phyloP scores from a whole-genome alignment of 2,329 filamentous ascomycete species.

The Simplicillium sp. region DNA sequence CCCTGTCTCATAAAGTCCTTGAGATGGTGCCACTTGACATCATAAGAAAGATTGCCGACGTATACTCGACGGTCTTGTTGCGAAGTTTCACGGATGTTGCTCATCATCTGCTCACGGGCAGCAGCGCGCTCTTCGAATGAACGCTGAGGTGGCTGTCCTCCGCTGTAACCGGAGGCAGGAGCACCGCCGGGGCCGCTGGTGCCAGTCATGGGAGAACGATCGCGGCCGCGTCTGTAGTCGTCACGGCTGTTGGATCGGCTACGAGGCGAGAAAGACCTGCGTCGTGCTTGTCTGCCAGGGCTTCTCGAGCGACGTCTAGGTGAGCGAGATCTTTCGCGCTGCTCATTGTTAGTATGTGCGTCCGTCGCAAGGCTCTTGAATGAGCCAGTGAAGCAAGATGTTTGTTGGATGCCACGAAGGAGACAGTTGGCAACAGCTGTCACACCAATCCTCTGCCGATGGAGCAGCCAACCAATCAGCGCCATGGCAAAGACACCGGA shows the following conservation, averaged over 20 bases:
- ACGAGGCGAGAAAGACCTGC: slow-evolving; percentile 70
- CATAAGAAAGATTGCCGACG: slow-evolving; percentile 96
- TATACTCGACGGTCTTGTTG: slow-evolving; percentile 99
- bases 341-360: slow-evolving; percentile 19
- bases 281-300: slow-evolving; percentile 58
- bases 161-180: slow-evolving; percentile 56
- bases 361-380: no score
- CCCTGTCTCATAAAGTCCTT: slow-evolving; percentile 99
- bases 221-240: slow-evolving; percentile 65
- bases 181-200: slow-evolving; percentile 61
- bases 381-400: slow-evolving; percentile 20
- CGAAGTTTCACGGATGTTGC: slow-evolving; percentile 82
- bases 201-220: slow-evolving; percentile 78
- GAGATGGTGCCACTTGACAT: slow-evolving; percentile 99
- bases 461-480: no score
- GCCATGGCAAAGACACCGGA: no score
- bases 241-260: slow-evolving; percentile 68
- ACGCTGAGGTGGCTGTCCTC: slow-evolving; percentile 53
- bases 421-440: no score
- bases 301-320: slow-evolving; percentile 79
- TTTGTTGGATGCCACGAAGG: not conserved
- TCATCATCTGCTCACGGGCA: slow-evolving; percentile 94
- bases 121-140: slow-evolving; percentile 74
- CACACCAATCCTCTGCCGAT: no score
- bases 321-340: slow-evolving; percentile 80